These are phyloP conservation scores for Lobosporangium transversale DNA, from an alignment of 192 early-diverging fungal species.

Conservation along the genomic window DNA sequence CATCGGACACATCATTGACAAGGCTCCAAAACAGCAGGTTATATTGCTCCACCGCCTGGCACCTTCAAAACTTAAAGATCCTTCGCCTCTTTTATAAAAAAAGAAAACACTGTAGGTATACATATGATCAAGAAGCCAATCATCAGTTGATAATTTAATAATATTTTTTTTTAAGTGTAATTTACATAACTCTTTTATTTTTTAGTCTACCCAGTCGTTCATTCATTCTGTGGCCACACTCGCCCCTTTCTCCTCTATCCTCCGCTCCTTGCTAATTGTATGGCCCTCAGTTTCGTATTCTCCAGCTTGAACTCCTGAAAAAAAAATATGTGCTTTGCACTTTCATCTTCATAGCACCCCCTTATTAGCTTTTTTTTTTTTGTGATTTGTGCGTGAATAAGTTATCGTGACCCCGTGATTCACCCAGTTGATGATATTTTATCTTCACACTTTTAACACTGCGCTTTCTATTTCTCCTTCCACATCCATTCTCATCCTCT, in stretches of 20 bases:
- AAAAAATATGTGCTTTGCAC: background rate
- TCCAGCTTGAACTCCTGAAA: slow-evolving; percentile 3
- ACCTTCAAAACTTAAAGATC: too few species aligned
- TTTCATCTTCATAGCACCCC: slow-evolving; percentile 9
- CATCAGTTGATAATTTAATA: too few species aligned
- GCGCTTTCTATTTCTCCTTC: slow-evolving; percentile 2
- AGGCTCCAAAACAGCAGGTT: too few species aligned
- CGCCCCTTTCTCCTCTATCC: background rate
- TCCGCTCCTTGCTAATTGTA: background rate
- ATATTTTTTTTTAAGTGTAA: too few species aligned
- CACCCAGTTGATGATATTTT: background rate
- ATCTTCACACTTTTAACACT: background rate
- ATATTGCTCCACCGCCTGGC: too few species aligned
- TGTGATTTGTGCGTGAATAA: background rate
- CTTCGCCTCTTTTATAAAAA: too few species aligned
- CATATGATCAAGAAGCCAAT: slow-evolving; percentile 8
- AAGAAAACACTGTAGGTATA: too few species aligned
- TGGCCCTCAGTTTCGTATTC: background rate
- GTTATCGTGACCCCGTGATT: slow-evolving; percentile 6
- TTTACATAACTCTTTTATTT: too few species aligned
- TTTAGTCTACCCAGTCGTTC: too few species aligned
- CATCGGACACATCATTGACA: too few species aligned
- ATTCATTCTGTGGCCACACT: background rate
- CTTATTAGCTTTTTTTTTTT: background rate
- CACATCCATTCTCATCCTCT: background rate